Base-by-base conservation (phyloP, 768 basidiomycete species). In the Leucocoprinus sp. region DNA sequence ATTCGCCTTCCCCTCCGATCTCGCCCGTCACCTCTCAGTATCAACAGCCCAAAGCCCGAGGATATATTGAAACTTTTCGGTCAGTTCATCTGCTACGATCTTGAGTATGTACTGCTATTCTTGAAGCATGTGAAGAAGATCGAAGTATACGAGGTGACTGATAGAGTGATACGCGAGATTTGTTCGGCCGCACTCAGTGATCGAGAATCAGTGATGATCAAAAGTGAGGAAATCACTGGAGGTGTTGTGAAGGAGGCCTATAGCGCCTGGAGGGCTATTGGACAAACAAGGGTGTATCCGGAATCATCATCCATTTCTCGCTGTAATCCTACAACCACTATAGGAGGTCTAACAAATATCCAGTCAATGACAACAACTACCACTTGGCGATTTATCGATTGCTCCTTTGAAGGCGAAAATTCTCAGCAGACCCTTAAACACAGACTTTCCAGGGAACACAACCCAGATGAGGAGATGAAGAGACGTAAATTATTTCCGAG, bases 1-100 rank as follows among this genome's bases (percentile, higher is more conserved):
- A 67, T 76, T 33, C 64, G 75, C 2, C 67, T 75, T 21, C 73
- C 75, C 0, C 56, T 76, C 11, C 64, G 75, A 8, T 51, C 49
- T 0, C 42, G 19, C 8, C 38, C 55, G 1, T 68, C 65, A 49
- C 51, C 48, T 2, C 60, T 71, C 42, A 71, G 65, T 36, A 50
- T 47, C 7, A 60, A 66, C 35, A 48, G 59, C 2, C 57, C 70
- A 3, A 29, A 40, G 0, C 24, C 58, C 1, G 43, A 55, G 1
- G 61, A 66, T 21, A 64, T 74, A 11, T 55, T 49, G 5, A 43
- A 59, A 4, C 57, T 76, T 4, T 64, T 76, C 48, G 35, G 41
- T 0, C 62, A 71, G 6, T 74, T 74, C 48, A 57, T 69, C 9
- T 38, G 57, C 2, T 54, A 62, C 3, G 70, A 75, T 49, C 48